Base-by-base conservation (phyloP, 768 basidiomycete genomes). In the Pleurotus tuoliensis region DNA sequence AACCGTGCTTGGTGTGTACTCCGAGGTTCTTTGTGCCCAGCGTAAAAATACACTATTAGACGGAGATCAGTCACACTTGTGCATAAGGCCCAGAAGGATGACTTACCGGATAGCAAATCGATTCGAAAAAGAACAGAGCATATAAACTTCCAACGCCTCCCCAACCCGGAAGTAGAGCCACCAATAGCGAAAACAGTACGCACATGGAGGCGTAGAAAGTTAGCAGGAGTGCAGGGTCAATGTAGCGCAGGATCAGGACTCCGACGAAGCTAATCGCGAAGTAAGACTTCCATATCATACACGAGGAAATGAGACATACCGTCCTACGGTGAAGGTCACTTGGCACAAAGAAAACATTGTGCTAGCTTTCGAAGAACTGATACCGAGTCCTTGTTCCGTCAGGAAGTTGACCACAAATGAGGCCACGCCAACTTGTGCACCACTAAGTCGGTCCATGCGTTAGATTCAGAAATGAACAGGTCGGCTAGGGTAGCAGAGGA, bases 301-400 rank as follows among this genome's bases (percentile, higher is more conserved):
- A 45, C 8, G 24, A 30, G 46, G 20, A 54, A 30, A 20, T 41
- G 25, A 13, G 5, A 56, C 74, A 59, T 63, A 81, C 80, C 85
- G 76, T 58, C 82, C 83, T 15, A 82, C 67, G 2, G 84, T 83
- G 66, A 86, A 86, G 13, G 84, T 85, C 66, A 88, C 76, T 63
- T 88, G 83, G 62, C 84, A 88, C 66, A 85, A 84, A 6, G 87
- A 90, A 62, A 88, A 86, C 55, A 89, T 68, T 52, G 83, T 70
- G 56, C 86, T 84, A 41, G 84, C 87, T 58, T 71, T 68, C 3
- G 84, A 69, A 37, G 77, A 70, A 51, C 63, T 63, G 59, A 84
- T 77, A 39, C 81, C 81, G 53, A 87, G 67, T 12, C 78, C 78
- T 61, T 86, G 85, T 41, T 86, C 86, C n/a, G 73, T 66, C 54